These are phyloP conservation scores for Ceratocystis smalleyi DNA, from an alignment of 2,329 filamentous ascomycete species.

Conservation along the genomic window DNA sequence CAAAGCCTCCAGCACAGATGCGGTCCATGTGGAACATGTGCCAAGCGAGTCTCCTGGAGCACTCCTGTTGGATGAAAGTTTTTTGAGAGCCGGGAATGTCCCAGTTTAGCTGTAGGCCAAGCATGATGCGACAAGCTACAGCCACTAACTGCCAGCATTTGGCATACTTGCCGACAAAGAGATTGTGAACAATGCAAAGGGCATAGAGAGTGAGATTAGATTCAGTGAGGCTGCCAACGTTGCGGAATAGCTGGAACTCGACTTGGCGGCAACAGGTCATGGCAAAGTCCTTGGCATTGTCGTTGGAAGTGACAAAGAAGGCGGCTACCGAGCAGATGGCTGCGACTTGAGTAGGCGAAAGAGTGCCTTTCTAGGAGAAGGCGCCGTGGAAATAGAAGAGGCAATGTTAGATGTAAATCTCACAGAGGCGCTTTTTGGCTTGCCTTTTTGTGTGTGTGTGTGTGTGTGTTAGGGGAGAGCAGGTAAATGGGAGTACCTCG, in stretches of 20 bases:
- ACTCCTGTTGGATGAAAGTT: constrained; percentile 26
- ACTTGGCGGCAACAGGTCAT: constrained; percentile 27
- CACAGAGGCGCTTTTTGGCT: not conserved
- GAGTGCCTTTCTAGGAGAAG: constrained; percentile 22
- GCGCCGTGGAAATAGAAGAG: not conserved
- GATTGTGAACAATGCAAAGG: constrained; percentile 26
- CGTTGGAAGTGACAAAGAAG: constrained; percentile 25
- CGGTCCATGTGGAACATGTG: constrained; percentile 27
- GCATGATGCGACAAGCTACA: constrained; percentile 25
- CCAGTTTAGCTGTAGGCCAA: constrained; percentile 29
- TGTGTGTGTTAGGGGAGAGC: not conserved
- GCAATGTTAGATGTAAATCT: not conserved
- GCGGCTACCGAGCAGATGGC: constrained; percentile 28
- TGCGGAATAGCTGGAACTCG: constrained; percentile 28
- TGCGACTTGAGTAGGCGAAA: constrained; percentile 25
- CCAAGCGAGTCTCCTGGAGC: constrained; percentile 26
- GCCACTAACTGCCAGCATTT: constrained; percentile 29
- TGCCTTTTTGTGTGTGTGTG: not conserved
- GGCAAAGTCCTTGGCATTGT: constrained; percentile 25
- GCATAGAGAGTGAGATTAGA: constrained; percentile 25
- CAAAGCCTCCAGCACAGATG: constrained; percentile 27
- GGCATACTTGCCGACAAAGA: constrained; percentile 25
- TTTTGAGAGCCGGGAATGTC: constrained; percentile 23
- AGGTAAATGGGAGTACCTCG: constrained; percentile 20
- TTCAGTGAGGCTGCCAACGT: constrained; percentile 27